These are phyloP conservation scores for Trametes polyzona DNA, from an alignment of 1,284 basidiomycete species.

Conservation along the genomic window DNA sequence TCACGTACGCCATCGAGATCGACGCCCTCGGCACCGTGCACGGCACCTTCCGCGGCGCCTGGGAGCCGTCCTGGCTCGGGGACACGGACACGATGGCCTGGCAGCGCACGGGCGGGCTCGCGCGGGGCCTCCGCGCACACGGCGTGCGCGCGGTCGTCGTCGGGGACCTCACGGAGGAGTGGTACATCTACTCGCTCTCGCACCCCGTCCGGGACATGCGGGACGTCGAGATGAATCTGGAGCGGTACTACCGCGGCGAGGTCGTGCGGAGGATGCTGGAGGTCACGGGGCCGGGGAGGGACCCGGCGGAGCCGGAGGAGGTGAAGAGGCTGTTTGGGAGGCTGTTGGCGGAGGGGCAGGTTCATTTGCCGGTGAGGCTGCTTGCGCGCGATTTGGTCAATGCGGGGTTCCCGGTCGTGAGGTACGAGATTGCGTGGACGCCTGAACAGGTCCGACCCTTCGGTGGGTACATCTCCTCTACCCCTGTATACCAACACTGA, in stretches of 20 bases:
- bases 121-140: constrained; percentile 52
- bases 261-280: constrained; percentile 51
- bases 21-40: constrained; percentile 52
- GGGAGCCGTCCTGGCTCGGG: constrained; percentile 61
- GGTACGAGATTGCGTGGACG: constrained; percentile 73
- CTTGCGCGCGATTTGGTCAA: constrained; percentile 61
- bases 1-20: constrained; percentile 61
- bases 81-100: constrained; percentile 60
- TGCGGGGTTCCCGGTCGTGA: constrained; percentile 61
- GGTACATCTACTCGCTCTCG: constrained; percentile 75
- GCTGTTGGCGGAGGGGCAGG: constrained; percentile 68
- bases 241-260: constrained; percentile 60
- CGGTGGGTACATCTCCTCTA: constrained; percentile 56
- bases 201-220: constrained; percentile 52
- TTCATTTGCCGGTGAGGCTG: constrained; percentile 68
- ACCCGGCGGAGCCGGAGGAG: constrained; percentile 44
- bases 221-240: constrained; percentile 61
- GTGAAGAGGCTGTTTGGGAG: constrained; percentile 56
- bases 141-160: constrained; percentile 65
- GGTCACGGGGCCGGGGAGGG: constrained; percentile 46
- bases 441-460: constrained; percentile 58
- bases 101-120: constrained; percentile 67
- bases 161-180: constrained; percentile 76
- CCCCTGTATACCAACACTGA: too few relatives aligned
- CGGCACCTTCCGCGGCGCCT: constrained; percentile 72